phyloP scores from a whole-genome alignment of 768 basidiomycete genomes.

The Cyathus striatus region DNA sequence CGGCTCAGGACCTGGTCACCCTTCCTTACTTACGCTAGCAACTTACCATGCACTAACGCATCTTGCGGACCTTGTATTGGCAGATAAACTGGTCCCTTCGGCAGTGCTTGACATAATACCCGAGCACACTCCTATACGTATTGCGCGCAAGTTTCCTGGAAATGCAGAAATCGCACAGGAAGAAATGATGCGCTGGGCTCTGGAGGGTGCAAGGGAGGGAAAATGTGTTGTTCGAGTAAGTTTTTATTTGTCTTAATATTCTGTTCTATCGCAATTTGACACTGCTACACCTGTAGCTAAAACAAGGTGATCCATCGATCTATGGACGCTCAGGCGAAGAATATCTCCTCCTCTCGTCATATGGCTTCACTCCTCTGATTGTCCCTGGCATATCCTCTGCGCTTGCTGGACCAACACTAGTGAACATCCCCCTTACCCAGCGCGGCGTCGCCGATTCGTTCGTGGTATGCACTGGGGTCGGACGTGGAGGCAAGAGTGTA shows the following conservation, averaged over 20 bases:
- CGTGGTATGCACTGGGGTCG: conserved; percentile 91
- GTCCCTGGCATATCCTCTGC: conserved; percentile 90
- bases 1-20: conserved; percentile 94
- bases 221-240: conserved; percentile 83
- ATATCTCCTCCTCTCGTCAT: conserved; percentile 83
- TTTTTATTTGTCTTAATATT: conserved; percentile 2
- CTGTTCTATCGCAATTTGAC: neutral
- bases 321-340: conserved; percentile 96
- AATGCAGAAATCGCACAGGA: conserved; percentile 93
- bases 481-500: conserved; percentile 77
- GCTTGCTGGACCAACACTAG: conserved; percentile 84
- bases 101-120: conserved; percentile 86
- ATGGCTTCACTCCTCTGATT: conserved; percentile 79
- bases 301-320: conserved; percentile 95
- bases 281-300: conserved; percentile 47
- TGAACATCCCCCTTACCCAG: conserved; percentile 92
- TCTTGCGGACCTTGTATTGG: conserved; percentile 82
- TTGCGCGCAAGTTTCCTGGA: conserved; percentile 96
- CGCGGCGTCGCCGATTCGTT: conserved; percentile 90
- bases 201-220: conserved; percentile 76
- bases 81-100: conserved; percentile 94
- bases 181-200: conserved; percentile 91
- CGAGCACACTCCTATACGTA: conserved; percentile 61
- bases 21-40: conserved; percentile 85
- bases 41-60: conserved; percentile 77